Base-by-base conservation (phyloP, 139 green algal species). In the Chlorella sp. region DNA sequence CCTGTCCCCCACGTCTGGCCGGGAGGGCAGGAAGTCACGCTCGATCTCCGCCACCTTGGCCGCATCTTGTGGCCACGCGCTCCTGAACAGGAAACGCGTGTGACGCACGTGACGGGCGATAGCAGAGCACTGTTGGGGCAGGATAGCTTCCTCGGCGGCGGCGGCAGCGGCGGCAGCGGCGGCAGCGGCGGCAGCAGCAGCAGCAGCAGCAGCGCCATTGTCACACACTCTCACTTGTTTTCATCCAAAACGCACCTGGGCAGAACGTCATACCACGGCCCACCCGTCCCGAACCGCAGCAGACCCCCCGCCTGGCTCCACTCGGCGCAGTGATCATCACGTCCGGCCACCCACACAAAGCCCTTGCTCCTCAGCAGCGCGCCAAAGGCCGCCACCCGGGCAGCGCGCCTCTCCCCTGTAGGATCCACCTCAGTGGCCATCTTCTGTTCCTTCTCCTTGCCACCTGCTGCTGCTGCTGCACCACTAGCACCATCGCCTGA, bases 341-440 rank as follows among this genome's bases (percentile, higher is more conserved):
- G 67, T 17, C 77, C 77, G 0, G 80, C 82, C 74, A 94, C 65
- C 89, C 89, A 96, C 35, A 83, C 75, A 71, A 88, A 93, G 49
- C 91, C 91, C 80, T 95, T 95, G 64, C 74, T 85, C 30, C 91
- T 77, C 67, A 96, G 63, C 32, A 94, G 35, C 36, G 78, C 33
- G 22, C 87, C 84, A 64, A 83, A 86, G 4, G 55, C n/a, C 4
- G 32, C 60, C 17, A 27, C 31, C 4, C 35, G 50, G 59, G 71
- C 69, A 69, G 35, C 30, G 0, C 31, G 49, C 22, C 69, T 35
- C 70, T 70, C 27, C 29, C 70, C 3, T n/a, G 10, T 23, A 3
- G 49, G 49, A 31, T 64, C 49, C n/a, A 73, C 23, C 17, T 31
- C 49, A 49, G n/a, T n/a, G n/a, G n/a, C n/a, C n/a, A n/a, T n/a